Base-by-base conservation (phyloP, 2,329 filamentous ascomycete genomes). In the Aureobasidium sp. region DNA sequence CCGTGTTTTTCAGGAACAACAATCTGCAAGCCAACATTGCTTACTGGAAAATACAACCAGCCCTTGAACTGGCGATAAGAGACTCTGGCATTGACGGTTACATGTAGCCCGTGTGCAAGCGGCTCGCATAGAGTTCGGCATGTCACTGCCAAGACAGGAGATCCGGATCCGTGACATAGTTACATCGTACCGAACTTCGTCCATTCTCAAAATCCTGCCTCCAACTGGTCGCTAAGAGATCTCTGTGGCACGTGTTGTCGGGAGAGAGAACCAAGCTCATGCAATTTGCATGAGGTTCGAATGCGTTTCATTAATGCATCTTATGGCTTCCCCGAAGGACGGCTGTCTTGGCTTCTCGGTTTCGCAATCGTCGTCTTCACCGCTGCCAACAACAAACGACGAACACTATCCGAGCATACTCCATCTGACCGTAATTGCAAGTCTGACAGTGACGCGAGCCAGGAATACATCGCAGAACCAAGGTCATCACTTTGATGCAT, bases 91-190 rank as follows among this genome's bases (percentile, higher is more conserved):
- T 39, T 13, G 20, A n/a, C 36, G 39, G 17, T n/a, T 29, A 27
- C 9, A 43, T 43, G 26, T 55, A 55, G 17, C 26, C 36, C 51
- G 51, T 8, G 9, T 9, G 32, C 34, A 52, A 41, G 51, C 37
- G 36, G 52, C 50, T 20, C 10, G 50, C 27, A 26, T 3, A 9
- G 15, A 12, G 5, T 29, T 9, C 41, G 24, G 37, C 10, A 55
- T 55, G 52, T 55, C 52, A 55, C 52, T 55, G 52, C 52, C 52
- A 43, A 43, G 52, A 29, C 47, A 51, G 29, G 8, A 29, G 13
- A 48, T 48, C 7, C 46, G 43, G 26, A 24, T 17, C 3, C 6
- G 43, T 48, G 46, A 48, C 26, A 48, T 48, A 26, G 46, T 27
- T 26, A n/a, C 15, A 32, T 29, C 46, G 46, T 32, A 29, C 26